Percentiles rank a stretch among this genome's conserved stretches.
Evolutionary conservation across 2,329 filamentous ascomycete species (phyloP).

Genomic region (Arthrobotrys entomopaga): DNA sequence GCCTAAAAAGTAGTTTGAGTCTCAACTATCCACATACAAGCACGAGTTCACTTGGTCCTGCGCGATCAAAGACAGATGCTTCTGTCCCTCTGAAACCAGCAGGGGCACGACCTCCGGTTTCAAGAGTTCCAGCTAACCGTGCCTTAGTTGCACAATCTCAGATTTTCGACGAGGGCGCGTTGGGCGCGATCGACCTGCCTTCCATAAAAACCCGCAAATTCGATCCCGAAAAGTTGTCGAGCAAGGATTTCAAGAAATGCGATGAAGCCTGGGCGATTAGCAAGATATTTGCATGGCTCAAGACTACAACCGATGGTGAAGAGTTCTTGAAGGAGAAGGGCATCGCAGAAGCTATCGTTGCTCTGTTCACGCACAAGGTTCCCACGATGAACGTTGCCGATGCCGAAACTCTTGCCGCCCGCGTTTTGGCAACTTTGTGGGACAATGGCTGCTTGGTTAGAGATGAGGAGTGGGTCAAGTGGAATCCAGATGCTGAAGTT

Average conservation of each 20-base stretch:
- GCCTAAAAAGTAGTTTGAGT: slow-evolving; percentile 56
- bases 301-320: slow-evolving; percentile 89
- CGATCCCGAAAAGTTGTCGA: slow-evolving; percentile 81
- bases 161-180: slow-evolving; percentile 49
- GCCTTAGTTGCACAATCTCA: slow-evolving; percentile 60
- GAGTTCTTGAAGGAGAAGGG: slow-evolving; percentile 84
- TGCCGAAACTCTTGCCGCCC: slow-evolving; percentile 83
- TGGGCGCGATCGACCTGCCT: slow-evolving; percentile 78
- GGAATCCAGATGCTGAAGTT: slow-evolving; percentile 76
- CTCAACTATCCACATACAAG: slow-evolving; percentile 55
- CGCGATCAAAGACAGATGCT: slow-evolving; percentile 89
- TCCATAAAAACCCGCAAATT: slow-evolving; percentile 85
- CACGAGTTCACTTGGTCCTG: slow-evolving; percentile 53
- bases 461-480: slow-evolving; percentile 98
- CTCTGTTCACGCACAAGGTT: slow-evolving; percentile 91
- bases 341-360: slow-evolving; percentile 86
- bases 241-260: slow-evolving; percentile 84
- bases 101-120: slow-evolving; percentile 55
- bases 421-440: slow-evolving; percentile 83
- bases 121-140: slow-evolving; percentile 56
- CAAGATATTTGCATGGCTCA: slow-evolving; percentile 85
- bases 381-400: slow-evolving; percentile 99
- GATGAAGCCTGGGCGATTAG: slow-evolving; percentile 92
- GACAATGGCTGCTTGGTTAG: slow-evolving; percentile 78
- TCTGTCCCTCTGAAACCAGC: slow-evolving; percentile 65